Evolutionary conservation across 176 grass and related monocot genomes (phyloP), one percentile per base, ranked within the genome.

Genomic region (Carex pumila): DNA sequence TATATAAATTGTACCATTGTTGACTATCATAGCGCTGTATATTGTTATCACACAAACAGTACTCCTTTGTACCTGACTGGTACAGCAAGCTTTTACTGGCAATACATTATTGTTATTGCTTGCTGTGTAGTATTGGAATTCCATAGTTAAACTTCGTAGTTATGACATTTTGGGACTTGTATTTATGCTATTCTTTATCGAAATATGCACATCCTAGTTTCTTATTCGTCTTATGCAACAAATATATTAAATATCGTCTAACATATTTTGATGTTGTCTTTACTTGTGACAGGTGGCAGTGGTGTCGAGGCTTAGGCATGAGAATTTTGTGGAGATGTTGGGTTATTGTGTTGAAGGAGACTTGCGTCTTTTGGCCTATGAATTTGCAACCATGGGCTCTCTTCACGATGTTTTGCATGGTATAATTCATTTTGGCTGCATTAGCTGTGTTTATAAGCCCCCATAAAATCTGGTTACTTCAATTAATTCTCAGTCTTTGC

Each of bases 371-470:
- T 89, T 94, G 61, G 89, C 94, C 17, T 97, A 89, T 88, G 92
- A 94, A 87, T 97, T 91, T 84, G 94, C 94, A 1, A 91, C 94
- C 55, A 97, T 97, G 92, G 92, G 94, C 80, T 94, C 92, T 69
- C 84, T 94, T 34, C 94, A 92, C 84, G 94, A 97, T 87, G 66
- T 97, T 84, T 85, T 97, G 71, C 92, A 97, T 87, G 94, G 94
- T 97, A 94, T 39, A 85, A 61, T 78, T 58, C 52, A 75, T 80
- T 49, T 61, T 3, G 37, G 59, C 12, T 75, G 19, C 22, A 75
- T 54, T 53, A 21, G 4, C 21, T 15, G 49, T 54, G 12, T 75
- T 75, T 53, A 54, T 22, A 34, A 68, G 13, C 32, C 29, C 12
- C 65, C 10, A 12, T 67, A 34, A 32, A 67, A 25, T 73, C 39